Evolutionary conservation across 176 grass and related monocot genomes (phyloP), one percentile per base, ranked within the genome.

Genomic region (Oryza australiensis): DNA sequence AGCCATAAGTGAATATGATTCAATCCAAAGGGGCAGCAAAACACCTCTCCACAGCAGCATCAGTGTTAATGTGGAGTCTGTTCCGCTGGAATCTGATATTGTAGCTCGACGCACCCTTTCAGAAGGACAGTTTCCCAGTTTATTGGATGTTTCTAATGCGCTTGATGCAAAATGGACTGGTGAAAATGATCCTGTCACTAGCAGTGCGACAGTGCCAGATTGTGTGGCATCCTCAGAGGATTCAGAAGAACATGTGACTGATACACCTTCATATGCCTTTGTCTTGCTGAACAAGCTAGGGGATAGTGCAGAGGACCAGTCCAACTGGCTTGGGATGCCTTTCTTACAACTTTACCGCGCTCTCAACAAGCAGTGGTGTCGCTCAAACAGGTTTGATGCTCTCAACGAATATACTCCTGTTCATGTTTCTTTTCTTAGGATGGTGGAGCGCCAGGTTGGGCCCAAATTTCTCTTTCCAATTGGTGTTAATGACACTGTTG

Each of bases 81-180:
- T 88, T 80, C 86, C 83, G 66, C 72, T 87, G 65, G 93, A 88
- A 68, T 72, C 75, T 80, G 75, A 90, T 87, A 77, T 99, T 75
- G 66, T 80, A 76, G 81, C 93, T 73, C 80, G 89, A 65, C 93
- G 89, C 64, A 95, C 96, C 24, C 87, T 95, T 80, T 99, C 91
- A 69, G 96, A 93, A 86, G 96, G 93, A 64, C 86, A 95, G 45
- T 91, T 93, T 93, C 88, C 96, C 81, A 87, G 82, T 88, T 16
- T 90, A 51, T 76, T 85, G 33, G 82, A 89, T 89, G 83, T 93
- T 68, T 90, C 90, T 60, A 89, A 91, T 80, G 86, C 88, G 20
- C 88, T 98, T 68, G 95, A 98, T 73, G 90, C 88, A 63, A 94
- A 90, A 87, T 98, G 95, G 95, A 91, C 79, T 0, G 88, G 95